Evolutionary conservation across 2,329 filamentous ascomycete genomes (phyloP), one percentile per base, ranked within the genome.

Genomic region (Volutella citrinella): DNA sequence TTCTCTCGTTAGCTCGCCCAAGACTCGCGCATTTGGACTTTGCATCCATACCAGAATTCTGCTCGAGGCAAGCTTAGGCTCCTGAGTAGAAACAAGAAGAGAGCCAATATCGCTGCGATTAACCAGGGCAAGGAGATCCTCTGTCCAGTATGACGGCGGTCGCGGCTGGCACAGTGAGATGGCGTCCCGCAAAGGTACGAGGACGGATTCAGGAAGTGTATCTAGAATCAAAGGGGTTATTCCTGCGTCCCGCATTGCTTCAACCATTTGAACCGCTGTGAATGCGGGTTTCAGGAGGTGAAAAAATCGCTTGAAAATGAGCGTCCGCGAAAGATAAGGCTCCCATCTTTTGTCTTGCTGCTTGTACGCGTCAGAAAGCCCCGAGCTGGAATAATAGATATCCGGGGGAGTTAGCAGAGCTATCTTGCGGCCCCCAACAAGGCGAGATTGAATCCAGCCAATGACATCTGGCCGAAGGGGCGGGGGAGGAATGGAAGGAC

Each of bases 121-220:
- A 10, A 96, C 79, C 6, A 96, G 67, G 34, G 81, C 73, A 11
- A 96, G 72, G 6, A 95, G 66, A 2, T 78, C 73, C 25, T 73
- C 72, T 11, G 77, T 72, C 89, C 91, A 97, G 2, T 74, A 77
- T 1, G 81, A 75, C 9, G 89, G 87, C 13, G 91, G 91, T 40
- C 80, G 77, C n/a, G 80, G 76, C 57, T 95, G 90, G 46, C 87
- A 95, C 43, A 80, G 74, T n/a, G 82, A 77, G 24, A 97, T 88
- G 6, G 84, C 81, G 63, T 97, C 90, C 55, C 84, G 83, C 11
- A 97, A 69, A 0, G 87, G 84, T 3, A 83, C 78, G 34, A 86
- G 75, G n/a, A 96, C 72, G 17, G 87, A 81, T 59, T 95, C 88
- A 3, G 93, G 91, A 2, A 97, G 68, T 1, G 86, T 89, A 43